phyloP scores from a whole-genome alignment of 2,329 filamentous ascomycete genomes.

The Verticillium dahliae region DNA sequence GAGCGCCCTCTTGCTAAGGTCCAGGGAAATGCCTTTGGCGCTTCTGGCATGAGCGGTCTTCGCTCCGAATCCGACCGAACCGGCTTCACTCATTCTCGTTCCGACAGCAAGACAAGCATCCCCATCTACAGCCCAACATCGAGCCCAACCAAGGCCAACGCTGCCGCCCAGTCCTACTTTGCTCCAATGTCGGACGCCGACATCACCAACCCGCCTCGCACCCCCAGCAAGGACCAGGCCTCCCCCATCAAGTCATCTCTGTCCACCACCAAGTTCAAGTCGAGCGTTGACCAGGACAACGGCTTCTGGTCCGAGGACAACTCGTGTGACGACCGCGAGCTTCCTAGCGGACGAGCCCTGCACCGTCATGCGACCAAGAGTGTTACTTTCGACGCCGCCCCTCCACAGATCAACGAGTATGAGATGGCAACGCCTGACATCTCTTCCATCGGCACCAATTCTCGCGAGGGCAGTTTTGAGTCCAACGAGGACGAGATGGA shows the following conservation, averaged over 20 bases:
- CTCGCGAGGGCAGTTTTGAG: slow-evolving; percentile 88
- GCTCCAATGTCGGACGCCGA: slow-evolving; percentile 4
- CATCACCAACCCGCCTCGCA: slow-evolving; percentile 25
- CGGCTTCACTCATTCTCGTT: slow-evolving; percentile 37
- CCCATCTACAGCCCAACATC: slow-evolving; percentile 47
- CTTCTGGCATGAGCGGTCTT: slow-evolving; percentile 46
- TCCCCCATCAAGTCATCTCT: slow-evolving; percentile 90
- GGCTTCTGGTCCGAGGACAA: slow-evolving; percentile 64
- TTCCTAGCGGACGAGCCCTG: slow-evolving; percentile 59
- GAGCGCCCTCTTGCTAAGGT: slow-evolving; percentile 77
- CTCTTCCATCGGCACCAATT: slow-evolving; percentile 85
- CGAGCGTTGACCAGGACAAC: slow-evolving; percentile 62
- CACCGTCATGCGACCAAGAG: slow-evolving; percentile 82
- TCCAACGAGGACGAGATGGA: slow-evolving; percentile 71
- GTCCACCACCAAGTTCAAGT: slow-evolving; percentile 59
- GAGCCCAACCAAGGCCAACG: slow-evolving; percentile 16
- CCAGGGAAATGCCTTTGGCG: slow-evolving; percentile 64
- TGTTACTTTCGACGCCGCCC: slow-evolving; percentile 91
- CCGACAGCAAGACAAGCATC: slow-evolving; percentile 55
- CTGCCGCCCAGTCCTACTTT: slow-evolving; percentile 3
- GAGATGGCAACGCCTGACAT: slow-evolving; percentile 96
- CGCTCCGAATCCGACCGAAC: slow-evolving; percentile 38
- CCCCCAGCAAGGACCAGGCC: slow-evolving; percentile 61
- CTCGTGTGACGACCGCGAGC: slow-evolving; percentile 48
- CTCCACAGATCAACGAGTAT: slow-evolving; percentile 94